These are phyloP conservation scores for Ophiorrhiza pumila DNA, from an alignment of 257 asterid genomes.

Conservation along the genomic window DNA sequence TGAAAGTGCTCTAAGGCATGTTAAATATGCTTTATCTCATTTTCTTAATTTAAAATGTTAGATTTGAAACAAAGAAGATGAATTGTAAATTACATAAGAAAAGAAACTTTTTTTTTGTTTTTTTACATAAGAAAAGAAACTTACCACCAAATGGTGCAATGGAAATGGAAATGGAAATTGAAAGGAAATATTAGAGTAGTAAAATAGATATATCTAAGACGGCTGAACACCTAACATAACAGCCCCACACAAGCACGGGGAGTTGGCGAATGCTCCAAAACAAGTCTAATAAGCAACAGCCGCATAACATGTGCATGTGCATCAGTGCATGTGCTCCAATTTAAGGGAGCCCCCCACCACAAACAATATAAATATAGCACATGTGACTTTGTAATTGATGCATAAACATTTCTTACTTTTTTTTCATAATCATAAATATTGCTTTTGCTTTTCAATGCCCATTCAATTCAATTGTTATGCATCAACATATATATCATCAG, in stretches of 20 bases:
- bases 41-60: neutral
- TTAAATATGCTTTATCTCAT: no score
- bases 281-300: slow-evolving; percentile 21
- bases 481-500: neutral
- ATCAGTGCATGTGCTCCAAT: slow-evolving; percentile 29
- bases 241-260: neutral
- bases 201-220: neutral
- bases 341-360: slow-evolving; percentile 16
- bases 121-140: no score
- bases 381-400: slow-evolving; percentile 12
- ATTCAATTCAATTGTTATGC: neutral
- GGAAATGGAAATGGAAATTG: neutral
- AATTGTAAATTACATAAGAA: neutral
- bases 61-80: neutral
- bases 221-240: no score
- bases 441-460: slow-evolving; percentile 22
- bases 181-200: neutral
- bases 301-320: slow-evolving; percentile 33
- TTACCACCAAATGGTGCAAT: no score
- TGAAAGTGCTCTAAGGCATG: no score
- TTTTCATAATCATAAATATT: slow-evolving; percentile 5
- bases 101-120: neutral
- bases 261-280: slow-evolving; percentile 20
- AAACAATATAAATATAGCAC: slow-evolving; percentile 7
- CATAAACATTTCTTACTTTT: slow-evolving; percentile 14